phyloP scores from a whole-genome alignment of 2,329 filamentous ascomycete genomes.

The Aspergillus caelatus region DNA sequence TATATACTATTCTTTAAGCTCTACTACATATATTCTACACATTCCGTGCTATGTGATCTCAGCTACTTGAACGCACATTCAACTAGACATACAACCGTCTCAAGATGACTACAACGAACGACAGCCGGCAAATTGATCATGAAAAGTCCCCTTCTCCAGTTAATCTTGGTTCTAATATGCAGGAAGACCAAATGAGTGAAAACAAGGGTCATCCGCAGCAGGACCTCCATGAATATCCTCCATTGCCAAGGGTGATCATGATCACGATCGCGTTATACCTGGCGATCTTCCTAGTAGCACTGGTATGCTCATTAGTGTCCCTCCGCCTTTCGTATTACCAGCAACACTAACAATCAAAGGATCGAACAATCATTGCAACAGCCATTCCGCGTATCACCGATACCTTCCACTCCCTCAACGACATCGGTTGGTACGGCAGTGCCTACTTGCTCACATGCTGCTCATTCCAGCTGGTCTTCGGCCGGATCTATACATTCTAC shows the following conservation, averaged over 20 bases:
- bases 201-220: neutral
- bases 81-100: neutral
- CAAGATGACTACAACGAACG: neutral
- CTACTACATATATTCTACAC: neutral
- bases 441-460: conserved; percentile 12
- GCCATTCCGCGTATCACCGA: conserved; percentile 34
- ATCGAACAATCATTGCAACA: neutral
- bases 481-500: conserved; percentile 41
- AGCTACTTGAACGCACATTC: neutral
- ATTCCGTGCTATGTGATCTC: neutral
- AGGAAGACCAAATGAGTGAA: neutral
- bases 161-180: accelerated
- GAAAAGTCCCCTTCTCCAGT: neutral
- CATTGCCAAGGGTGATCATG: neutral
- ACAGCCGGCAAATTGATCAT: neutral
- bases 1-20: neutral
- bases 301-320: neutral
- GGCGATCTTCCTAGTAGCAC: neutral
- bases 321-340: neutral
- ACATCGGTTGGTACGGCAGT: conserved; percentile 18
- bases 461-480: conserved; percentile 42
- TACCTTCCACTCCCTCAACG: conserved; percentile 9
- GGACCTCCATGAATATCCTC: neutral
- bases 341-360: neutral
- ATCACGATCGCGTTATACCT: neutral